Evolutionary conservation across 345 rosid species (phyloP).

Genomic region (Eucalyptus camaldulensis): DNA sequence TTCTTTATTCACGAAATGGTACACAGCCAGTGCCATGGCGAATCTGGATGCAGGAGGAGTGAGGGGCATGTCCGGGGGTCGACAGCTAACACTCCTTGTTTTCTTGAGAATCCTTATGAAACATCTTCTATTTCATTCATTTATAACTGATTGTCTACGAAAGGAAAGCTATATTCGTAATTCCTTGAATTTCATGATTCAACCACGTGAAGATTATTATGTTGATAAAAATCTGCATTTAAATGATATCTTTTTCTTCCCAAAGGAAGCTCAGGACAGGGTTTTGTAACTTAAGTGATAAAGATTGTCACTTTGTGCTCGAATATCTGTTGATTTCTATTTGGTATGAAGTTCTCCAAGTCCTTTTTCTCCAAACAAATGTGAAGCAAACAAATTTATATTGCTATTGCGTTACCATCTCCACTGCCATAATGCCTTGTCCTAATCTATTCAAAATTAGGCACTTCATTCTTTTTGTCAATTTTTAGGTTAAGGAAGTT

Average conservation of each 20-base stretch:
- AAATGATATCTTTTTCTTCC: not conserved
- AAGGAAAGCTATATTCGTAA: not conserved
- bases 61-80: not conserved
- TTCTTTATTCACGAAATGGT: not conserved
- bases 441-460: not conserved
- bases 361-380: not conserved
- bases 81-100: not conserved
- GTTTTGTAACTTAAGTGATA: slow-evolving; percentile 4
- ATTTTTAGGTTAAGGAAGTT: not conserved
- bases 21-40: not conserved
- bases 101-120: not conserved
- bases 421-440: not conserved
- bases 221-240: not conserved
- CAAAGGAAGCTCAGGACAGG: slow-evolving; percentile 11
- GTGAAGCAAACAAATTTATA: not conserved
- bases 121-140: not conserved
- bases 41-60: not conserved
- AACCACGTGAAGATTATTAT: not conserved
- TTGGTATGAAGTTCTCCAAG: not conserved
- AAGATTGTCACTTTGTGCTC: not conserved
- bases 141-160: not conserved
- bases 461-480: not conserved
- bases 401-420: not conserved
- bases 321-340: not conserved
- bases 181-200: not conserved